These are phyloP conservation scores for Fraxinus baroniana DNA, from an alignment of 305 asterid species.

Conservation along the genomic window DNA sequence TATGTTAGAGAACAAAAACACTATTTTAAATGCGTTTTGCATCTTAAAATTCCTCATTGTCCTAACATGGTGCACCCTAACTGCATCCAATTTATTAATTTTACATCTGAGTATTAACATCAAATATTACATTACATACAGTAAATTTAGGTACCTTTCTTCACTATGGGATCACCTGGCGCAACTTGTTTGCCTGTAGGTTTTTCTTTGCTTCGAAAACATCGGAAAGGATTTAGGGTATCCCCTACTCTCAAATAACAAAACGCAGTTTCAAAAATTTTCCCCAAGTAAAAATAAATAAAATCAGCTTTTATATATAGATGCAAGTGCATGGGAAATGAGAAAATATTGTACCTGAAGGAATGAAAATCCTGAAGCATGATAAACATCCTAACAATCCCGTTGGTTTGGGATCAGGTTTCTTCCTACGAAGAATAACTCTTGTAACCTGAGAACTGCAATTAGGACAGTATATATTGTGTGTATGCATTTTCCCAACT, in stretches of 20 bases:
- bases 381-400: constrained; percentile 57
- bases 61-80: neutral
- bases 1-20: neutral
- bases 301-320: neutral
- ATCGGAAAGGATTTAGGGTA: constrained; percentile 32
- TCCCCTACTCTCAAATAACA: constrained; percentile 30
- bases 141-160: constrained; percentile 21
- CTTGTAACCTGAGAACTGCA: constrained; percentile 50
- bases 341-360: constrained; percentile 30
- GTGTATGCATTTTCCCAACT: constrained; percentile 47
- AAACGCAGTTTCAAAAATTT: neutral
- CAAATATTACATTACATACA: too few species aligned
- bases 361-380: constrained; percentile 58
- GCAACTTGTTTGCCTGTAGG: neutral
- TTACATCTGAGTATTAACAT: too few species aligned
- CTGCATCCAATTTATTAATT: too few species aligned
- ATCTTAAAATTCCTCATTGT: neutral
- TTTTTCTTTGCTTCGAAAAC: constrained; percentile 26
- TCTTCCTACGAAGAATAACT: constrained; percentile 58
- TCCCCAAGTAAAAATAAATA: neutral
- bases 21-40: neutral
- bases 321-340: neutral
- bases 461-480: constrained; percentile 56
- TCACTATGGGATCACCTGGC: neutral
- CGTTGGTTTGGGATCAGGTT: neutral